A percentile compares a stretch with the other conserved stretches of the same genome.
Conservation (phyloP, 164 flowering plant species). For the Echeveria elegans region DNA sequence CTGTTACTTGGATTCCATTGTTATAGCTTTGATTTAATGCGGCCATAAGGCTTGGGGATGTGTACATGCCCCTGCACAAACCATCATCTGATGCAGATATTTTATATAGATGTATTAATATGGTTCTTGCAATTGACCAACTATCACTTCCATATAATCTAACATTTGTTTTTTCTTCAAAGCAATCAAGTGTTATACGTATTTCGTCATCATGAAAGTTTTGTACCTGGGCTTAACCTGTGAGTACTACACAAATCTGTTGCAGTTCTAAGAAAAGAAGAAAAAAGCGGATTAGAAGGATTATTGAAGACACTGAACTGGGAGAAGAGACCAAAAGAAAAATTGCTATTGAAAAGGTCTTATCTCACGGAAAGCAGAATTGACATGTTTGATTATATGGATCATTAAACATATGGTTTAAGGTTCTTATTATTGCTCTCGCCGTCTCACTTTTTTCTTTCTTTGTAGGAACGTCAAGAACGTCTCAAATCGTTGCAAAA, state of each 20-base stretch:
- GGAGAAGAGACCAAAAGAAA: slow-evolving; percentile 94
- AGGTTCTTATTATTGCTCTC: not conserved
- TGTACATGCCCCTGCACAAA: too few relatives aligned
- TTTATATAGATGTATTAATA: too few relatives aligned
- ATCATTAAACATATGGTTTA: not conserved
- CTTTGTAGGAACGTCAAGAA: slow-evolving; percentile 84
- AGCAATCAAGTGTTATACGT: too few relatives aligned
- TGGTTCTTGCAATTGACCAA: not conserved
- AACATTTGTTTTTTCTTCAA: too few relatives aligned
- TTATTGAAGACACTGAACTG: slow-evolving; percentile 84
- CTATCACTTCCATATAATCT: not conserved
- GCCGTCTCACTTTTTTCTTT: too few relatives aligned
- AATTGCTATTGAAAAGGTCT: slow-evolving; percentile 96
- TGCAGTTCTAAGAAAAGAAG: slow-evolving; percentile 45
- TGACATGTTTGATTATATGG: not conserved
- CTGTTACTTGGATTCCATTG: not conserved
- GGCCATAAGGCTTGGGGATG: too few relatives aligned
- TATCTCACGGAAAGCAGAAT: not conserved
- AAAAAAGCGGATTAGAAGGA: slow-evolving; percentile 76
- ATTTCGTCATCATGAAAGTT: not conserved
- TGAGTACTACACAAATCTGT: not conserved
- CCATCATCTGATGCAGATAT: not conserved
- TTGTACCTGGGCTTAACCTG: not conserved
- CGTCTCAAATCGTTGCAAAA: slow-evolving; percentile 75
- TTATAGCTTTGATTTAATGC: not conserved